Base-by-base conservation (phyloP, 2,329 filamentous ascomycete genomes). In the Fusarium nodosum region DNA sequence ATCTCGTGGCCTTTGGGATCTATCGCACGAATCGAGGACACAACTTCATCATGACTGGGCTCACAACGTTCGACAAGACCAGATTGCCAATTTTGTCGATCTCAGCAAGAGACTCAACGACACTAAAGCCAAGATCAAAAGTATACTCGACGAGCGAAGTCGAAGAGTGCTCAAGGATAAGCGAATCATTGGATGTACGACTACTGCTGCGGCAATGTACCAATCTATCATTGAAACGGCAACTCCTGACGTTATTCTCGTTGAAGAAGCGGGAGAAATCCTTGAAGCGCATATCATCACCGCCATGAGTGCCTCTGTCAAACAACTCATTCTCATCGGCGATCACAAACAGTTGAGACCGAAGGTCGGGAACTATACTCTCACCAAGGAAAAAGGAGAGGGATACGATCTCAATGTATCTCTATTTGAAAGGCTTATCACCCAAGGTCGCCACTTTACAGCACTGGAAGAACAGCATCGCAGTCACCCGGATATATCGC, bases 261-360 rank as follows among this genome's bases (percentile, higher is more conserved):
- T 92, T 0, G 91, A 93, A 75, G 91, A 93, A 76, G 91, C 90
- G 1, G 91, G 90, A 2, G 91, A 93, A 66, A 91, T 93, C 5
- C 80, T 93, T 0, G 91, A 93, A 75, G 83, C 84, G 3, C 91
- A 93, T 68, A 39, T 79, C 22, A 76, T 93, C 1, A 86, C 90
- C 0, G 86, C 91, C 0, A 71, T 93, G 58, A 80, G 82, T 0
- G 75, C 84, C 0, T 77, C 83, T 0, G 86, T 86, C 0, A 85
- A 91, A 62, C 89, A 93, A 39, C 74, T 93, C 2, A 84, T 93
- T 1, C 76, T 92, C 3, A 93, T 93, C 13, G 91, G 91, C 1
- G 91, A 93, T 56, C 91, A 93, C 74, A 86, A 90, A 57, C 91
- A 93, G 66, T 83, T 93, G 0, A 86, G 90, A 0, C 91, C 91